phyloP scores from a whole-genome alignment of 352 stramenopile species.

The Phytophthora pseudosyringae region DNA sequence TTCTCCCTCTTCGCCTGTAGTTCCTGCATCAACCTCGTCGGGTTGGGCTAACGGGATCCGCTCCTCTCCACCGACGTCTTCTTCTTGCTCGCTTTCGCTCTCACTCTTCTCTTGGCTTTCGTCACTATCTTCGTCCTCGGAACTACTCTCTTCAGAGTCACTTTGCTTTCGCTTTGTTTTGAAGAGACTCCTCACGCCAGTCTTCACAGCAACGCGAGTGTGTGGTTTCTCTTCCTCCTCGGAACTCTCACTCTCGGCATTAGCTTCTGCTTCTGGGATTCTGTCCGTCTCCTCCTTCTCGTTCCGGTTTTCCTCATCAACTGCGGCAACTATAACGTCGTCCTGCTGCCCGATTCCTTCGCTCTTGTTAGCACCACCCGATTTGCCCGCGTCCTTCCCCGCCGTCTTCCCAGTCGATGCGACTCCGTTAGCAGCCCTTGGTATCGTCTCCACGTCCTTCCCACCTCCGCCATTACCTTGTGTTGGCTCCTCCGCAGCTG shows the following conservation, averaged over 20 bases:
- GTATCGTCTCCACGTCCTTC: background rate
- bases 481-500: background rate
- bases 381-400: background rate
- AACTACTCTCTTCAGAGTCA: conserved; percentile 22
- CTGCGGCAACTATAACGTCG: background rate
- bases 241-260: conserved; percentile 19
- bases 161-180: conserved; percentile 11
- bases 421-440: background rate
- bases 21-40: conserved; percentile 23
- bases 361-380: background rate
- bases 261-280: conserved; percentile 12
- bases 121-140: conserved; percentile 16
- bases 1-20: conserved; percentile 6
- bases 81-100: conserved; percentile 19
- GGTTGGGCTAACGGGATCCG: conserved; percentile 26
- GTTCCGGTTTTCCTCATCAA: conserved; percentile 1
- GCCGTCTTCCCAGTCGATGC: background rate
- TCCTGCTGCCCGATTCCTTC: background rate
- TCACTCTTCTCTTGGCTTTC: conserved; percentile 10
- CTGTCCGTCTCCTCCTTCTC: conserved; percentile 13
- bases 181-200: conserved; percentile 9
- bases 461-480: background rate
- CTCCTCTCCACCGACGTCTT: conserved; percentile 24
- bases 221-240: conserved; percentile 14
- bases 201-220: background rate